Conservation (phyloP, 257 asterid genomes). For the Paraleonurus japonicus region DNA sequence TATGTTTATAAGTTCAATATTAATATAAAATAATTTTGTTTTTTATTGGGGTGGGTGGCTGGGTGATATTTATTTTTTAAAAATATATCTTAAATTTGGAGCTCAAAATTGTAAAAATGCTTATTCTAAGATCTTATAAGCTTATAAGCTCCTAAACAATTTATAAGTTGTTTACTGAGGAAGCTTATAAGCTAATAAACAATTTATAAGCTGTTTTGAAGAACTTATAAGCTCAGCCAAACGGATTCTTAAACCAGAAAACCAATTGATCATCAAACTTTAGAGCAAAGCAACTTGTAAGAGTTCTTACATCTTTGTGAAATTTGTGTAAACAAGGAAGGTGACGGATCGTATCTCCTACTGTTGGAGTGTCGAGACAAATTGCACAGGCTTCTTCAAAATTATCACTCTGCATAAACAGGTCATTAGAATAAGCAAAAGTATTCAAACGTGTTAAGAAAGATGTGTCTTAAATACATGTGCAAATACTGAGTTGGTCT, state of each 20-base stretch:
- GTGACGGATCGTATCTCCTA: conserved; percentile 79
- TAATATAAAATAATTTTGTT: too few relatives aligned
- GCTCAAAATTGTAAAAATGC: too few relatives aligned
- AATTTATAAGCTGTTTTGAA: too few relatives aligned
- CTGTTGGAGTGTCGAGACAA: conserved; percentile 80
- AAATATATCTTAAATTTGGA: too few relatives aligned
- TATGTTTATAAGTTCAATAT: too few relatives aligned
- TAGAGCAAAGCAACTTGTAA: not conserved
- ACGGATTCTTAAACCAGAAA: not conserved
- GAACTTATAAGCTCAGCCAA: too few relatives aligned
- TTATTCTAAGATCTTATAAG: too few relatives aligned
- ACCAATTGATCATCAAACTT: not conserved
- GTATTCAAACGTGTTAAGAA: not conserved
- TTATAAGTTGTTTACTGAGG: too few relatives aligned
- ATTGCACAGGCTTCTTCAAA: conserved; percentile 76
- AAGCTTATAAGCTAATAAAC: too few relatives aligned
- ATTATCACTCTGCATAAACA: conserved; percentile 56
- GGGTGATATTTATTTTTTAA: too few relatives aligned
- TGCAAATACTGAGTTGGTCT: conserved; percentile 33
- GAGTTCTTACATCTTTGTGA: conserved; percentile 78
- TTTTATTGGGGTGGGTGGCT: too few relatives aligned
- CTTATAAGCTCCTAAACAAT: too few relatives aligned
- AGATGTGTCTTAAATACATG: not conserved
- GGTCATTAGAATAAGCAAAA: conserved; percentile 11
- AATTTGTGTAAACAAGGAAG: conserved; percentile 96